Conservation (phyloP, 2,329 filamentous ascomycete species). For the Ophiostoma australiae region DNA sequence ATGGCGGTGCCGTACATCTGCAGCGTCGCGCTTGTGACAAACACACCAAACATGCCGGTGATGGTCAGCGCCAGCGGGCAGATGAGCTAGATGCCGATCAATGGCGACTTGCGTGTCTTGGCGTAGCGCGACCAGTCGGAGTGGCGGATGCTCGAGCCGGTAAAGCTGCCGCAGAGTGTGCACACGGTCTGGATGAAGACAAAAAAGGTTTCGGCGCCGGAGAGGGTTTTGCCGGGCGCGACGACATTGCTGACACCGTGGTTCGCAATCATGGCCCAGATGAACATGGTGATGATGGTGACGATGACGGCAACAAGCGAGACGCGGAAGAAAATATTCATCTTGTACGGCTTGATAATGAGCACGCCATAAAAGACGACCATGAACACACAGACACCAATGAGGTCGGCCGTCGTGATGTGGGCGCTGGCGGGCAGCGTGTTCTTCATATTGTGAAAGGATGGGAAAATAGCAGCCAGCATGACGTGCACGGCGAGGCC, state of each 20-base stretch:
- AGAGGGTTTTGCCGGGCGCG: background rate
- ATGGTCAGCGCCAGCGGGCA: slow-evolving; percentile 18
- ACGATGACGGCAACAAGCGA: slow-evolving; percentile 6
- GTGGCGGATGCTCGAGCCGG: slow-evolving; percentile 7
- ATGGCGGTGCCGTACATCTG: slow-evolving; percentile 22
- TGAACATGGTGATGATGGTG: slow-evolving; percentile 19
- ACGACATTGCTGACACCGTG: slow-evolving; percentile 17
- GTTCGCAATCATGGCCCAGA: slow-evolving; percentile 25
- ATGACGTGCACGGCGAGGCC: slow-evolving; percentile 25
- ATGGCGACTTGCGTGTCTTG: too few relatives aligned
- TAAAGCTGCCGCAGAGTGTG: background rate
- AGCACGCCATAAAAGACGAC: slow-evolving; percentile 29
- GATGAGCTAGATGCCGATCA: background rate
- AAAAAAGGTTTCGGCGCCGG: background rate
- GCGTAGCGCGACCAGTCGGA: too few relatives aligned
- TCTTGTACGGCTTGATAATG: slow-evolving; percentile 18
- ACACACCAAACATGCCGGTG: slow-evolving; percentile 20
- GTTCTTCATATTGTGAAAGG: slow-evolving; percentile 36
- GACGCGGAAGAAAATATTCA: slow-evolving; percentile 16
- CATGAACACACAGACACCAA: slow-evolving; percentile 37
- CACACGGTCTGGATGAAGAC: slow-evolving; percentile 18
- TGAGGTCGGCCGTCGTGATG: slow-evolving; percentile 36
- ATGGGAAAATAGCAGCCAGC: slow-evolving; percentile 32
- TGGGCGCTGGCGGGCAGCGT: slow-evolving; percentile 31
- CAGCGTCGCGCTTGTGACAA: slow-evolving; percentile 21